These are phyloP conservation scores for Leishmania turanica DNA, from an alignment of 208 protist genomes.

Conservation along the genomic window DNA sequence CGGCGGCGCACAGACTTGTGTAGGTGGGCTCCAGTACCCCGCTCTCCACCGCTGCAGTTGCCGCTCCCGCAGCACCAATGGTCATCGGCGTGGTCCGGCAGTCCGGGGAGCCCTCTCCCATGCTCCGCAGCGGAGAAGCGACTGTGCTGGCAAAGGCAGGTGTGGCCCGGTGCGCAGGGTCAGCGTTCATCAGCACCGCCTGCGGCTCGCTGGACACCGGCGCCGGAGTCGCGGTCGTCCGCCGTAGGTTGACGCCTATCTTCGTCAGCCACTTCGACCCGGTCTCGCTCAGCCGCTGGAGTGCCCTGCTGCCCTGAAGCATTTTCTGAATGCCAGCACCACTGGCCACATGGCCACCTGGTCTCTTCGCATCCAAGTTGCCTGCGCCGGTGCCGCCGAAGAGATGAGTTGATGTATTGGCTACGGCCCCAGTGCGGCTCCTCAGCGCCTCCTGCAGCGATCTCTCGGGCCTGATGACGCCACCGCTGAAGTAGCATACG, in stretches of 20 bases:
- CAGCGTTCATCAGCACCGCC: not conserved
- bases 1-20: not conserved
- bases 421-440: not conserved
- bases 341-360: not conserved
- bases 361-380: not conserved
- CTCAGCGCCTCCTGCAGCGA: slow-evolving; percentile 26
- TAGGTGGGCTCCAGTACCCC: not conserved
- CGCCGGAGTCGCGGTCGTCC: slow-evolving; percentile 3
- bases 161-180: not conserved
- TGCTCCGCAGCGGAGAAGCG: not conserved
- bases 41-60: not conserved
- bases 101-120: not conserved
- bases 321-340: slow-evolving; percentile 28
- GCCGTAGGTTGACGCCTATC: slow-evolving; percentile 16
- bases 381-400: not conserved
- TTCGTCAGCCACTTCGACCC: slow-evolving; percentile 33
- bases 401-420: not conserved
- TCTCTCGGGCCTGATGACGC: slow-evolving; percentile 18
- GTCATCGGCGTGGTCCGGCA: not conserved
- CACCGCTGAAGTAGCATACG: slow-evolving; percentile 37
- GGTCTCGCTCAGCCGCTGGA: slow-evolving; percentile 21
- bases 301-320: slow-evolving; percentile 17
- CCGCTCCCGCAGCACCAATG: not conserved
- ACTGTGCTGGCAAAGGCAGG: not conserved
- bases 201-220: slow-evolving; percentile 6